Evolutionary conservation across 805 yeast species (phyloP).

Genomic region (Lipomyces kockii): DNA sequence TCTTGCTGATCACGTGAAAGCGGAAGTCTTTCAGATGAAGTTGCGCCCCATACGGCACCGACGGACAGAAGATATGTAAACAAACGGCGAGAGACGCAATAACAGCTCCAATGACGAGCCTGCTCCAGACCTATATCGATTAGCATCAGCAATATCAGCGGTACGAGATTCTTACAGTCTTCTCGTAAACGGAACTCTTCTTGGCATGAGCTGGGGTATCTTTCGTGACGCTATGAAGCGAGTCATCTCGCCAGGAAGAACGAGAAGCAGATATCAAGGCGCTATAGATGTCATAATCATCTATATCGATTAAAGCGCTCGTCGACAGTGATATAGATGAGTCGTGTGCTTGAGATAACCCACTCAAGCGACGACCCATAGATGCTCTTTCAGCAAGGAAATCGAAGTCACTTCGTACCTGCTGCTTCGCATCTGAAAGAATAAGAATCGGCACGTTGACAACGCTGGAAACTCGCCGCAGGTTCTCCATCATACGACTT

Average conservation of each 20-base stretch:
- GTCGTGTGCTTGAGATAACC: neutral
- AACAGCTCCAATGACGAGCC: neutral
- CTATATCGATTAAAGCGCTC: neutral
- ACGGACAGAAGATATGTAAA: neutral
- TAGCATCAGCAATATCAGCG: neutral
- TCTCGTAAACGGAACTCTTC: neutral
- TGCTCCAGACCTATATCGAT: neutral
- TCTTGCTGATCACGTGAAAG: conserved; percentile 2
- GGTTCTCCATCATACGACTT: neutral
- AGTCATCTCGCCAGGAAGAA: neutral
- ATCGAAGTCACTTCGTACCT: neutral
- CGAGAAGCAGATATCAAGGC: conserved; percentile 1
- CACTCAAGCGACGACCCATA: neutral
- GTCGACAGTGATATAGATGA: neutral
- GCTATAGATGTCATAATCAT: neutral
- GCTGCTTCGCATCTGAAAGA: neutral
- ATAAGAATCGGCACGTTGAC: neutral
- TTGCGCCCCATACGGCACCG: neutral
- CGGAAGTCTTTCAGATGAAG: conserved; percentile 2
- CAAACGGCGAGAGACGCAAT: neutral
- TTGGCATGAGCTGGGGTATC: neutral
- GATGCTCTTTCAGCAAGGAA: neutral
- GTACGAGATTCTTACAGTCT: neutral
- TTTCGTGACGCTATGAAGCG: neutral
- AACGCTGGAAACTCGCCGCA: neutral